Conservation (phyloP, 2,329 filamentous ascomycete genomes). For the Beauveria sp. region DNA sequence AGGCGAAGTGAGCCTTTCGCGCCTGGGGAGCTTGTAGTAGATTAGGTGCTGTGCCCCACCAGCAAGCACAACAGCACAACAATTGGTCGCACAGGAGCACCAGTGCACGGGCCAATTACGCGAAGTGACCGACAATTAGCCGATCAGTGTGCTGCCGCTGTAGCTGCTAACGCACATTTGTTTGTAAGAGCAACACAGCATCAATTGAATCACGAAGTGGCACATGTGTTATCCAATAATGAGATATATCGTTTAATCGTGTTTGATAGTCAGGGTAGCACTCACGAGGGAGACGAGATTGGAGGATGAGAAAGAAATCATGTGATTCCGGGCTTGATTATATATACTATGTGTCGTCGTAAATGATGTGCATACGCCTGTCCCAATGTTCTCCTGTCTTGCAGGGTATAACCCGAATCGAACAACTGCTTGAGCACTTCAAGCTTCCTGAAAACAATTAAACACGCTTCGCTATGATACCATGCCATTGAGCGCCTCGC, state of each 20-base stretch:
- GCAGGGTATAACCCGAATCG: slow-evolving; percentile 1
- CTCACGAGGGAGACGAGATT: not conserved
- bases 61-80: slow-evolving; percentile 10
- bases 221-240: not conserved
- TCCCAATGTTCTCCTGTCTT: not conserved
- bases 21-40: not conserved
- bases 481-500: not conserved
- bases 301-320: not conserved
- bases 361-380: not conserved
- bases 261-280: not conserved
- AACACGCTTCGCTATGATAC: slow-evolving; percentile 7
- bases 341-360: not conserved
- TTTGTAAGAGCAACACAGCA: not conserved
- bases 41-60: slow-evolving; percentile 5
- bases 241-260: not conserved
- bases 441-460: not conserved
- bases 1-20: not conserved
- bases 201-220: not conserved
- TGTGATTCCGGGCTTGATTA: not conserved
- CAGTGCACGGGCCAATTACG: not conserved
- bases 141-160: not conserved
- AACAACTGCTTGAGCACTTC: slow-evolving; percentile 2
- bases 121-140: slow-evolving; percentile 1
- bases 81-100: slow-evolving; percentile 9
- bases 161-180: not conserved